Evolutionary conservation across 73 alveolate species (phyloP).

Genomic region (Blepharisma japonicum): DNA sequence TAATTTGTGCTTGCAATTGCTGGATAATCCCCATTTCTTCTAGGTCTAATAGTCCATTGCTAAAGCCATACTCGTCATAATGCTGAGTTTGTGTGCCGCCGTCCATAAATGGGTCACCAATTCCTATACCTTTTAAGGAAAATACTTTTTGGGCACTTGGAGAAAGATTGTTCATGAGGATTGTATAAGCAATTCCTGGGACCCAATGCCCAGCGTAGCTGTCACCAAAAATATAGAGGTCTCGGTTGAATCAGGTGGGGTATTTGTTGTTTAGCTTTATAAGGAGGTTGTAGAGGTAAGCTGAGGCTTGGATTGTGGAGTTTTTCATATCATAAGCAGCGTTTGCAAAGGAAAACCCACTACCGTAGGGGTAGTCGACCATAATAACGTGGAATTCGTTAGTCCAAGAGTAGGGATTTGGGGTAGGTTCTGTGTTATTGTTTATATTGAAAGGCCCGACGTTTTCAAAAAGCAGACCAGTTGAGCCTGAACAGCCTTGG

Average conservation of each 20-base stretch:
- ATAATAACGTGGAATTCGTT: background rate
- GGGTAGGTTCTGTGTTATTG: background rate
- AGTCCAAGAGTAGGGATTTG: background rate
- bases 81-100: background rate
- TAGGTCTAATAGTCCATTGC: background rate
- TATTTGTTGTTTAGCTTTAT: conserved; percentile 47
- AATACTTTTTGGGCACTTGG: conserved; percentile 24
- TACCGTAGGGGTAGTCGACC: conserved; percentile 6
- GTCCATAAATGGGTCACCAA: background rate
- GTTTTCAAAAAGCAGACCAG: conserved; percentile 57
- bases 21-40: background rate
- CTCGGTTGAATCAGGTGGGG: conserved; percentile 36
- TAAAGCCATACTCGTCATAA: background rate
- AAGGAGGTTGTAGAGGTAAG: conserved; percentile 30
- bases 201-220: conserved; percentile 90
- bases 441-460: background rate
- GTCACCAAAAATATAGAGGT: conserved; percentile 81
- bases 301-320: background rate
- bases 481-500: conserved; percentile 76
- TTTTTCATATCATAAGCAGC: background rate
- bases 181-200: conserved; percentile 62
- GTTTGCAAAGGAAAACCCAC: background rate
- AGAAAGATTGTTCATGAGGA: conserved; percentile 30
- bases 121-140: conserved; percentile 28
- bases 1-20: background rate